Evolutionary conservation across 768 basidiomycete species (phyloP), one percentile per base, ranked within the genome.

Genomic region (Hemileccinum impolitum): DNA sequence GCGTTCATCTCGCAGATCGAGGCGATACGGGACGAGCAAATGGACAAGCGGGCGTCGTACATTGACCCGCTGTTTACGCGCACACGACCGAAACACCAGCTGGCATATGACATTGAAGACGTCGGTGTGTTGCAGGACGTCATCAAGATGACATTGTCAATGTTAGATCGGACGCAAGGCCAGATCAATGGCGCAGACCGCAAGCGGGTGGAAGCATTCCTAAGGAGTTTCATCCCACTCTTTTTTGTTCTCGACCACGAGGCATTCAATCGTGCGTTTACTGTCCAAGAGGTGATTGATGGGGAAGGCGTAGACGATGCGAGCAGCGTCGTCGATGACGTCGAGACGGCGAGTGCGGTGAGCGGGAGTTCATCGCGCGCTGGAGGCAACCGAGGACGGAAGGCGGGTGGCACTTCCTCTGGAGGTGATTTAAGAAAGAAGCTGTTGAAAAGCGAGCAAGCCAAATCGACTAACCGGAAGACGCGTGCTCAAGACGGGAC

Each of bases 131-230:
- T 98, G 48, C 90, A 91, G 63, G 96, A 99, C 61, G 78, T 82
- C 19, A 66, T 95, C 65, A 94, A 94, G 73, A 77, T 99, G 61
- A 81, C 87, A 30, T 81, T 97, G 60, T 90, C 90, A 3, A 90
- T 91, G 69, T 74, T 99, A 58, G 95, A 98, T 63, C 86, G 95
- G 34, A 88, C 87, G 15, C 85, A 85, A 52, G 84, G 79, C 8
- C 85, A 87, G 66, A 78, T 91, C 45, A 77, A 78, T 25, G 74
- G 77, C 13, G 72, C 75, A 9, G 94, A 97, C 58, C 75, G 91
- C 61, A 84, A 80, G 62, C 76, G 84, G 57, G 85, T 96, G 30
- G 96, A 99, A 66, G 77, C 76, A 0, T 90, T 90, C 63, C 62
- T 96, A 52, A 75, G 95, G 40, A 79, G 81, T 13, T 84, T 85